Base-by-base conservation (phyloP, 129 eudicot species). In the Centella asiatica region DNA sequence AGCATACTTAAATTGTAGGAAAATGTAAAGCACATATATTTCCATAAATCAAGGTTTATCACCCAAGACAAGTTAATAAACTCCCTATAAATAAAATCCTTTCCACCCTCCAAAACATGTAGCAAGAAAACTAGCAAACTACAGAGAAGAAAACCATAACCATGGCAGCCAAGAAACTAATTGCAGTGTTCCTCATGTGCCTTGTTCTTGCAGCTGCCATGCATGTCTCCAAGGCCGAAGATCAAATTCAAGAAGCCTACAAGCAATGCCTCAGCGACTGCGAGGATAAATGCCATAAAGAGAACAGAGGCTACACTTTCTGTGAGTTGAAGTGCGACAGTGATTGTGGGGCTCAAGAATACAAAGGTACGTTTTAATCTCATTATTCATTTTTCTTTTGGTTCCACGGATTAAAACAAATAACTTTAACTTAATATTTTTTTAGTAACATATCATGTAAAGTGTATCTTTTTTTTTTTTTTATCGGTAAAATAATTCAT, bases 241-340 rank as follows among this genome's bases (percentile, higher is more conserved):
- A 26, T 1, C 24, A 12, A 15, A 32, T 18, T 17, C 44, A 24
- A 40, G 32, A 31, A 1, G 31, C n/a, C 4, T 40, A 23, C 55
- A 40, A 55, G 44, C 9, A 53, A 1, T 71, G 76, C 63, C 45
- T 13, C 34, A 39, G 44, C 23, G 57, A 28, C 0, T 71, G 76
- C 65, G 10, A 18, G 9, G 44, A 39, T 10, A 39, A 39, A 39
- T 39, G 44, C 44, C 6, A 39, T 10, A 32, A 44, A 12, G 44
- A 44, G 5, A 64, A 64, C 54, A 27, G 56, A 31, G 77, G 66
- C 34, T 58, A 46, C 48, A 55, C 71, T 5, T 44, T 27, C 31
- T 72, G 77, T 25, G 71, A 72, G 52, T 31, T 72, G 66, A 57
- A 64, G 24, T 72, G 77, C 36, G 66, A 64, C 19, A 32, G 50